A percentile compares a stretch with the other conserved stretches of the same genome.
Conservation (phyloP, 768 basidiomycete species). For the Chalciporus pseudorubinellus region DNA sequence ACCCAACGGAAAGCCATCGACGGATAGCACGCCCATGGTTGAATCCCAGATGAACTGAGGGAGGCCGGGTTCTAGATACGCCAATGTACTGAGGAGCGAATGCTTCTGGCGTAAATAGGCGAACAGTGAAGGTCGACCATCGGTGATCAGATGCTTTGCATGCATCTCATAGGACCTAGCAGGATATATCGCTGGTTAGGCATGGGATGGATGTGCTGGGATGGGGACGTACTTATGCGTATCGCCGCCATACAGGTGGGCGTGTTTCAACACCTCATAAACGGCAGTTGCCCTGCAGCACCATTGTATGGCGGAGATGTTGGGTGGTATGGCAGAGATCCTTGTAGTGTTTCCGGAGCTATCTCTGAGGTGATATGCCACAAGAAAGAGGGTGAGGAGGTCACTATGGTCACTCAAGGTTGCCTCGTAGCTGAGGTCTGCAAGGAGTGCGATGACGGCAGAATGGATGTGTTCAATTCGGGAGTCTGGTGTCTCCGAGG, state of each 20-base stretch:
- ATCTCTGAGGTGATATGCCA: constrained; percentile 1
- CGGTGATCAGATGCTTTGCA: not conserved
- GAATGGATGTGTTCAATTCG: not conserved
- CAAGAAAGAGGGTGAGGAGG: not conserved
- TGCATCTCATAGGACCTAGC: not conserved
- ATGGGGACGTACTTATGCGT: constrained; percentile 28
- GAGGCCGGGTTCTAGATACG: not conserved
- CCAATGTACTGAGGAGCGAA: not conserved
- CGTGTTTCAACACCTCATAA: not conserved
- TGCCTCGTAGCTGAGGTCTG: not conserved
- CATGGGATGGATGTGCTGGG: not conserved
- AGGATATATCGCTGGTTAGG: not conserved
- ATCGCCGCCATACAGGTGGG: constrained; percentile 34
- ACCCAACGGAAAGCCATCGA: not conserved
- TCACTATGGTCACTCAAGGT: not conserved
- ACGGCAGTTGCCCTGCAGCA: not conserved
- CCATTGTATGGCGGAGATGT: not conserved
- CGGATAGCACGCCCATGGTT: not conserved
- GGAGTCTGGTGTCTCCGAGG: not conserved
- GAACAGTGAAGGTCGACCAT: not conserved
- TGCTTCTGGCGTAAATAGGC: not conserved
- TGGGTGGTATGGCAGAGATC: not conserved
- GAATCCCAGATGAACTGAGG: not conserved
- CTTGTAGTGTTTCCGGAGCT: not conserved
- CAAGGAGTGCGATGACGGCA: not conserved